Conservation (phyloP, 495 filamentous ascomycete species). For the Daldinia bambusicola region DNA sequence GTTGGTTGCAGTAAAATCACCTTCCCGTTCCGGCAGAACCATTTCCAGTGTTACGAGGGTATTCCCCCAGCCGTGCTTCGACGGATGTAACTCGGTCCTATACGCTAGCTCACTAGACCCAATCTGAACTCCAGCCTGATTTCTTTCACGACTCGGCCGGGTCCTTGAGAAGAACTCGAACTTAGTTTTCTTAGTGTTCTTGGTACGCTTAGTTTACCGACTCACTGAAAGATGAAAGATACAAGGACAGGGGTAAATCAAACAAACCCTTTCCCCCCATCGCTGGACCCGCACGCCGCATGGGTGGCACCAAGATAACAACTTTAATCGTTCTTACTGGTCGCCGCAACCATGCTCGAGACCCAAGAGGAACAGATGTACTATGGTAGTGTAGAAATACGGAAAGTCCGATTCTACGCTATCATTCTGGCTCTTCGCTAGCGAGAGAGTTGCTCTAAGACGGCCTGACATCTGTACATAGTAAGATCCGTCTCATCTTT, state of each 20-base stretch:
- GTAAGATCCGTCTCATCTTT: constrained; percentile 17
- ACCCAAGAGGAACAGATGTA: constrained; percentile 12
- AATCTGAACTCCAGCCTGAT: constrained; percentile 5
- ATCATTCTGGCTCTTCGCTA: constrained; percentile 22
- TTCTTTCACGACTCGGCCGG: constrained; percentile 22
- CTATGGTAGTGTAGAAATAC: constrained; percentile 18
- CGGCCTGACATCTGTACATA: neutral
- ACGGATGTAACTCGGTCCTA: constrained; percentile 42
- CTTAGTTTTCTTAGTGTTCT: neutral
- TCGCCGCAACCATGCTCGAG: constrained; percentile 25
- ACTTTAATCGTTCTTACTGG: constrained; percentile 28
- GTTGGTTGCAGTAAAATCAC: constrained; percentile 21
- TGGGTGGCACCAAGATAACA: constrained; percentile 36
- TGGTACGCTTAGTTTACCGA: no score
- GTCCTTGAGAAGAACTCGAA: neutral
- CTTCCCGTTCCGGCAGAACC: constrained; percentile 31
- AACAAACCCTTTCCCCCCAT: neutral
- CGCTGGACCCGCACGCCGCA: constrained; percentile 35
- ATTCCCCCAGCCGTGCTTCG: constrained; percentile 33
- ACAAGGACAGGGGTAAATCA: constrained; percentile 10
- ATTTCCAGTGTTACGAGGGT: constrained; percentile 1
- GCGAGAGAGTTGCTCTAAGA: constrained; percentile 5
- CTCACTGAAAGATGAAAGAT: neutral
- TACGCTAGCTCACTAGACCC: constrained; percentile 15
- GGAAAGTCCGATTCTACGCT: constrained; percentile 33